Base-by-base conservation (phyloP, 148 eudicot genomes). In the Rhododendron williamsianum region DNA sequence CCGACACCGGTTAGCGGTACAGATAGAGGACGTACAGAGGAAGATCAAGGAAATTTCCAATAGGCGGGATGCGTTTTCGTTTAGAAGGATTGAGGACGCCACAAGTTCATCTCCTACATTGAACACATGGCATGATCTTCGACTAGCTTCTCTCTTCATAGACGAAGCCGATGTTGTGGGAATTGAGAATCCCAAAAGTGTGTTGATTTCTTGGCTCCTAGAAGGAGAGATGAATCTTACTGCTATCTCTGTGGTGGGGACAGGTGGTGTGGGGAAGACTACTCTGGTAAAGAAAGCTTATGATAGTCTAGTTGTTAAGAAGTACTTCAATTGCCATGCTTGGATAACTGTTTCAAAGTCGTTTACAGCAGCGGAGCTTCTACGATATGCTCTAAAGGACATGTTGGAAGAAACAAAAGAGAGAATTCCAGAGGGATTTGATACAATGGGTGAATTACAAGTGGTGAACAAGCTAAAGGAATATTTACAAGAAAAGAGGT, bases 161-260 rank as follows among this genome's bases (percentile, higher is more conserved):
- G 74, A 63, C 25, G 84, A 82, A 23, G 72, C 84, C 0, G 84
- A 82, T 60, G 74, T 82, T 63, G 36, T 82, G 4, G 84, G 84
- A 63, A 60, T 82, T n/a, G 74, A 82, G 74, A 63, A 60, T 23
- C 84, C 74, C 18, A 82, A n/a, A 30, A 12, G 52, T n/a, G 11
- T 60, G 49, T 25, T 82, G 74, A 63, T 82, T 21, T 38, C 84
- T 23, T 58, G 84, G 83, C 83, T 81, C 7, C 16, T 19, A 36
- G 11, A 41, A 3, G 74, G 74, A 63, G 74, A 82, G 74, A 30
- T 5, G 10, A 82, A 38, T 63, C 84, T 63, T 0, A 82, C 73
- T 16, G 52, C 84, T 33, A n/a, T 81, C 43, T 81, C 46, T 3
- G 83, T 81, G 69, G 83, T 81, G 43, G 67, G 83, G 25, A 81